Base-by-base conservation (phyloP, 768 basidiomycete genomes). In the Amanita rimosa region DNA sequence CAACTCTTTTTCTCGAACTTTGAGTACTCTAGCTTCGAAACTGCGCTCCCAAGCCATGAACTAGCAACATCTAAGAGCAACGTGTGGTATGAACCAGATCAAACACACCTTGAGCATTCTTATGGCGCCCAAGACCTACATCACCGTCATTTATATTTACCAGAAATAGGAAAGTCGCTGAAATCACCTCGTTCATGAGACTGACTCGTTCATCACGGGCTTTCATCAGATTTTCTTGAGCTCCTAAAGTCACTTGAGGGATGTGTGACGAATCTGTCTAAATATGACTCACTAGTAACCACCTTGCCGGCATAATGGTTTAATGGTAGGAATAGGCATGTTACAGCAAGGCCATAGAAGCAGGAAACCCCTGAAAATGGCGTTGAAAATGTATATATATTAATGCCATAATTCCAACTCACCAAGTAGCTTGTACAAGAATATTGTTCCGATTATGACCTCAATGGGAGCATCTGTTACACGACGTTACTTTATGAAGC, bases 1-100 rank as follows among this genome's bases (percentile, higher is more conserved):
- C 19, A 96, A 69, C 62, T 96, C 92, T 54, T 79, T 83, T 37
- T 80, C 79, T 21, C 92, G 77, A 51, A 95, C 70, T 45, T 75
- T 78, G 46, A 85, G 62, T 0, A 93, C 81, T 8, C 73, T 74
- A 19, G 72, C 70, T 64, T 95, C 92, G 56, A 94, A 94, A 59
- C 79, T 89, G 21, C 92, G 80, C 62, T 96, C 92, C 92, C 74
- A 76, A 13, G 90, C 92, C 90, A 95, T 94, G 64, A 94, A 96
- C 81, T 85, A 2, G 53, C 3, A 50, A 31, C 4, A 43, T 47
- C 46, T 49, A 46, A 40, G 13, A 31, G 29, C 1, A 17, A 4
- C n/a, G 14, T 24, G 21, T 42, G 17, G 37, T 44, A 60, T 13
- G 34, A 33, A 45, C 11, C 7, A 22, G 40, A 22, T 11, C 7